Evolutionary conservation across 257 asterid genomes (phyloP).

Genomic region (Nicotiana obtusifolia): DNA sequence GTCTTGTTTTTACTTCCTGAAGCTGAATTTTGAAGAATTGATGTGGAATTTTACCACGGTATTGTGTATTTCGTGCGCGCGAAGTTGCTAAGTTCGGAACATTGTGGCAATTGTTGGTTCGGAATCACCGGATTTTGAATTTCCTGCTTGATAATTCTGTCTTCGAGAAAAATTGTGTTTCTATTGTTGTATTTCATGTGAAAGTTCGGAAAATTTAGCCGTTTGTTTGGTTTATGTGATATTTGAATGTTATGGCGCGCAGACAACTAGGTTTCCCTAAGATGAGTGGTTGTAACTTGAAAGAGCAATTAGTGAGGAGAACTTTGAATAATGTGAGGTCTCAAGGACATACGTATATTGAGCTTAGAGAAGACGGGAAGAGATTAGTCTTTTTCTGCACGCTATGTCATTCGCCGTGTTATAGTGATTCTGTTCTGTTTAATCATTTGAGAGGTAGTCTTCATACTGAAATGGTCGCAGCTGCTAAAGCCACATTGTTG

Average conservation of each 20-base stretch:
- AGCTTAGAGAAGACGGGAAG: conserved; percentile 87
- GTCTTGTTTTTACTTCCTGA: conserved; percentile 6
- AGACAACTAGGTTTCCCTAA: conserved; percentile 49
- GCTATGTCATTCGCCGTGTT: conserved; percentile 75
- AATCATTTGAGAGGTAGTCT: conserved; percentile 69
- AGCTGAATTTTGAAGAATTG: conserved; percentile 11
- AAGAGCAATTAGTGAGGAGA: conserved; percentile 58
- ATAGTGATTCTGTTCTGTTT: conserved; percentile 57
- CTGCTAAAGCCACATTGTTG: conserved; percentile 67
- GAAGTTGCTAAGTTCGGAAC: conserved; percentile 1
- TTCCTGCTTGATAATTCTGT: neutral
- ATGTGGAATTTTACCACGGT: conserved; percentile 2
- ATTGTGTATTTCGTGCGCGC: neutral
- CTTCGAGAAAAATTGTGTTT: neutral
- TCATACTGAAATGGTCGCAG: conserved; percentile 61
- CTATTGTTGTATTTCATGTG: neutral
- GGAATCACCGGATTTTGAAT: neutral
- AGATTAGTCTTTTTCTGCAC: conserved; percentile 75
- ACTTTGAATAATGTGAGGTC: conserved; percentile 64
- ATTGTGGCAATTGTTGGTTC: neutral
- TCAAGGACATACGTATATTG: conserved; percentile 79
- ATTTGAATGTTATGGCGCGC: conserved; percentile 29
- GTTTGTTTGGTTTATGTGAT: neutral
- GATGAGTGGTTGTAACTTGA: conserved; percentile 39
- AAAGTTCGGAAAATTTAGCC: neutral